Evolutionary conservation across 2,329 filamentous ascomycete genomes (phyloP).

Genomic region (Ascocoryne sarcoides): DNA sequence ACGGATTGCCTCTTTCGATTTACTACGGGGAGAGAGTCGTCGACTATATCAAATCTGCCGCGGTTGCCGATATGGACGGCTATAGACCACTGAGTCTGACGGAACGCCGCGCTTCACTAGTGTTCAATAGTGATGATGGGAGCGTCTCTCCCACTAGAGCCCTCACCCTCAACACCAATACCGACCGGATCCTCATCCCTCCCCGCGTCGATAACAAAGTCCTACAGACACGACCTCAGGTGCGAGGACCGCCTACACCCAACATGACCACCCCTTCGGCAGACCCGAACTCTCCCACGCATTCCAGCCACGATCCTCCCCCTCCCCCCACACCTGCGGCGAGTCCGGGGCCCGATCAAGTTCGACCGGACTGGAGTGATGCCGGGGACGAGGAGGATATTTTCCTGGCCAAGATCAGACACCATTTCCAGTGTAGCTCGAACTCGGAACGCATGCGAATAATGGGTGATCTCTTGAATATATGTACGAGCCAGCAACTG

Average conservation of each 20-base stretch:
- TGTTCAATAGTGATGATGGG: constrained; percentile 41
- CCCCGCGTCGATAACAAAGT: constrained; percentile 44
- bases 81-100: constrained; percentile 49
- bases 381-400: constrained; percentile 75
- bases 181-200: constrained; percentile 26
- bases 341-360: constrained; percentile 53
- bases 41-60: neutral
- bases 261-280: constrained; percentile 57
- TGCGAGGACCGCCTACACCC: constrained; percentile 55
- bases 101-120: constrained; percentile 49
- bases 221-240: constrained; percentile 38
- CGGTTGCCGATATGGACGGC: constrained; percentile 20
- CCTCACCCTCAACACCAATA: constrained; percentile 42
- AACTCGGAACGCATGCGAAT: constrained; percentile 70
- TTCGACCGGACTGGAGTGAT: constrained; percentile 64
- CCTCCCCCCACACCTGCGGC: constrained; percentile 58
- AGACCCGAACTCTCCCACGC: constrained; percentile 44
- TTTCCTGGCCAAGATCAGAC: constrained; percentile 69
- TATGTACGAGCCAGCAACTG: constrained; percentile 90
- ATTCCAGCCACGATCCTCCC: constrained; percentile 38
- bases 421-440: constrained; percentile 71
- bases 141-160: constrained; percentile 26
- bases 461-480: constrained; percentile 79
- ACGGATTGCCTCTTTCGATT: too few relatives aligned
- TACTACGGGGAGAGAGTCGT: too few relatives aligned